A percentile compares a stretch with the other conserved stretches of the same genome.
These are phyloP conservation scores for Aschersonia sp. DNA, from an alignment of 2,329 filamentous ascomycete genomes.

Conservation along the genomic window DNA sequence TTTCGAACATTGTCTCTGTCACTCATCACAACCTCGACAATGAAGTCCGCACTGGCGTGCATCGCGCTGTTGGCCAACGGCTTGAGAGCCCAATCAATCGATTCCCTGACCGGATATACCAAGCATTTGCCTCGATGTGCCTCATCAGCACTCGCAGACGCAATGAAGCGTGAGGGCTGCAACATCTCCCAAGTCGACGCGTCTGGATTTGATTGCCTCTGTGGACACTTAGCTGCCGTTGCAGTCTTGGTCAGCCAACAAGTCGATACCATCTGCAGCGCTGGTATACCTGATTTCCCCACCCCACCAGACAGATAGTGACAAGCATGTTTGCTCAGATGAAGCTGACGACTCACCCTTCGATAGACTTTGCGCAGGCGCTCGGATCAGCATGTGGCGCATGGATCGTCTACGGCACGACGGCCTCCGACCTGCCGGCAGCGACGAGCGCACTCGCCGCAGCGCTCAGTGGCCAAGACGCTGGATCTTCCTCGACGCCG, in stretches of 20 bases:
- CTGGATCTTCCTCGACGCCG: too few species aligned
- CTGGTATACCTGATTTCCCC: background rate
- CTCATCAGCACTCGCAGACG: background rate
- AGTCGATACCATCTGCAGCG: background rate
- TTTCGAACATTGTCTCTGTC: too few species aligned
- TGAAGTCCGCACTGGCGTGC: background rate
- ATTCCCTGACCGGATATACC: background rate
- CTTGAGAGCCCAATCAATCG: background rate
- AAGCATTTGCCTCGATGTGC: background rate
- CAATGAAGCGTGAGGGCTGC: background rate
- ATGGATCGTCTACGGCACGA: too few species aligned
- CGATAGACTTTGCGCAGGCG: too few species aligned
- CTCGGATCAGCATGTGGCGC: too few species aligned
- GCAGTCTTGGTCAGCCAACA: background rate
- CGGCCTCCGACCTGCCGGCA: too few species aligned
- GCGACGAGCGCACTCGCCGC: too few species aligned
- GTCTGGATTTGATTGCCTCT: background rate
- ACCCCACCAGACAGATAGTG: too few species aligned
- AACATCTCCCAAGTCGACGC: background rate
- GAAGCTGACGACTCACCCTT: too few species aligned
- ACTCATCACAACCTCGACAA: background rate
- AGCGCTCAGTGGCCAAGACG: too few species aligned
- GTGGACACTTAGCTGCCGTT: background rate
- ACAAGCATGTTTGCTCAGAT: too few species aligned
- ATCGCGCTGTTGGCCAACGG: background rate